Evolutionary conservation across 2,329 filamentous ascomycete species (phyloP).

Genomic region (Juglanconis juglandina): DNA sequence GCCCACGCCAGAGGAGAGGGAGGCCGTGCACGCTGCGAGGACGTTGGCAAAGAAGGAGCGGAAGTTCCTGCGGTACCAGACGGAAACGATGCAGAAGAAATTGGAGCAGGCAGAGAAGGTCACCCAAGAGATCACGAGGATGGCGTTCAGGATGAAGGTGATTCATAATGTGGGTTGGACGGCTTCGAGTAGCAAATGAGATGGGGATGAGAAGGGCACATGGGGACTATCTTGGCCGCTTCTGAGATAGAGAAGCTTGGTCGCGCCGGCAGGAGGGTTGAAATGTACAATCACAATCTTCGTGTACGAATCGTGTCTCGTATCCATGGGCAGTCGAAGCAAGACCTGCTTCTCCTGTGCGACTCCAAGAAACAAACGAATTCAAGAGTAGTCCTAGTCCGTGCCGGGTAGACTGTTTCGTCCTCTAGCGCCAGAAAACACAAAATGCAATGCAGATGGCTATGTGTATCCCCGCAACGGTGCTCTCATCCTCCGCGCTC

Average conservation of each 20-base stretch:
- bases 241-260: background rate
- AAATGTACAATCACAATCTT: background rate
- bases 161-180: constrained; percentile 5
- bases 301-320: background rate
- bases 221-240: background rate
- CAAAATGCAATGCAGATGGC: background rate
- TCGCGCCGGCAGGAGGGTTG: background rate
- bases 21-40: constrained; percentile 51
- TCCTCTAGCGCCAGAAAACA: background rate
- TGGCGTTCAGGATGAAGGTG: constrained; percentile 25
- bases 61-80: constrained; percentile 34
- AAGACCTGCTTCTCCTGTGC: background rate
- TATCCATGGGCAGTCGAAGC: background rate
- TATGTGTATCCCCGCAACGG: background rate
- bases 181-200: background rate
- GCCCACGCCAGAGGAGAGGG: constrained; percentile 60
- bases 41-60: constrained; percentile 53
- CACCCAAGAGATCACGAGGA: constrained; percentile 19
- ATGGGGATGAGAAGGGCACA: background rate
- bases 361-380: background rate
- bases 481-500: constrained; percentile 71
- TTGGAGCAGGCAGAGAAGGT: constrained; percentile 21
- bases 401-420: background rate
- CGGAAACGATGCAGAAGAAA: constrained; percentile 22
- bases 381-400: background rate